Base-by-base conservation (phyloP, 768 basidiomycete genomes). In the Albatrellus ellisii region DNA sequence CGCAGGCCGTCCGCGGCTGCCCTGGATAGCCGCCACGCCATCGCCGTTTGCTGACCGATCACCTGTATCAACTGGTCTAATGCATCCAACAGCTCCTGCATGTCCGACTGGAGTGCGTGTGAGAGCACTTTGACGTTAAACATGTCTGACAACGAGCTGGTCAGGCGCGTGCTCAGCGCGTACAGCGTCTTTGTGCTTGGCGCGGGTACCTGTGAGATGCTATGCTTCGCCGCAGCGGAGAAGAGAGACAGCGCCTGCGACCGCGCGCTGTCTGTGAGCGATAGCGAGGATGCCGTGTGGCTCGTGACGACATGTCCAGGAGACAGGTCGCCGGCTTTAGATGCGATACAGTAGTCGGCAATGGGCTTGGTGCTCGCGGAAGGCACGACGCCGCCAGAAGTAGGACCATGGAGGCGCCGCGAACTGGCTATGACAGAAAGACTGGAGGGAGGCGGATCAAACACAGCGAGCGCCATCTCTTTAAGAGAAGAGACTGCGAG, bases 31-130 rank as follows among this genome's bases (percentile, higher is more conserved):
- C 38, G 35, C 8, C 50, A 25, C 8, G 47, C 44, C n/a, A 44
- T 40, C 31, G 38, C 31, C 9, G 39, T 43, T 26, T 49, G 47
- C 3, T 26, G 15, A 39, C 24, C 31, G n/a, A 51, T 37, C 17
- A 27, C 68, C 25, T 57, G 60, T 45, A 69, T 59, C 26, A 81
- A 64, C 0, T 67, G 72, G 48, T 81, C 78, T 24, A 81, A 62
- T 3, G 74, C 75, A 20, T 71, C 70, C 26, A 72, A 54, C 15
- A 80, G 61, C 47, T 79, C 77, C 17, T 67, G 62, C 39, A 77
- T 56, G 43, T 80, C 78, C 39, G 60, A 64, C 7, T 64, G 64
- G 17, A 77, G 57, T n/a, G 39, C 31, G 15, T 59, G 59, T 6
- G 67, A 60, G 2, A 66, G 53, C 18, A 69, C 54, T 10, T 64